Conservation (phyloP, 129 eudicot genomes). For the Arctium minus region DNA sequence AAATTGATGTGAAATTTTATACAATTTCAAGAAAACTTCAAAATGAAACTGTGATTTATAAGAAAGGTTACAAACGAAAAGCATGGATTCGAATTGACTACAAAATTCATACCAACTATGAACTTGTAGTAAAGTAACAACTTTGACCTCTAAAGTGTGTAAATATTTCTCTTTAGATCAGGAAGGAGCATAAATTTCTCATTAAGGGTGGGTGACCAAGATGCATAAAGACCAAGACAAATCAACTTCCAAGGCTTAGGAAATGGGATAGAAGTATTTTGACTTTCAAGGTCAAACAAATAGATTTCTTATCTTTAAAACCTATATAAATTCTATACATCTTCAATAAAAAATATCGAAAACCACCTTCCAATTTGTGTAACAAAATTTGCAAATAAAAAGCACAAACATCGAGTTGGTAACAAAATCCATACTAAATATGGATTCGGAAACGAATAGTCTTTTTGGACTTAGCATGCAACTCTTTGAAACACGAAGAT, state of each 20-base stretch:
- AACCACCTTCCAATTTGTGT: not conserved
- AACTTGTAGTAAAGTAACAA: not conserved
- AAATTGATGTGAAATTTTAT: not conserved
- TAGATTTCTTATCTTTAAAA: not conserved
- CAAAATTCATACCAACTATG: not conserved
- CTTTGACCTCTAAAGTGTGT: not conserved
- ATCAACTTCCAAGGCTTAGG: too few species aligned
- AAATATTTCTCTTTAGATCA: not conserved
- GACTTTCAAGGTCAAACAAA: not conserved
- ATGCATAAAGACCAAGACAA: too few species aligned
- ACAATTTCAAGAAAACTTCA: not conserved
- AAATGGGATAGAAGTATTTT: not conserved
- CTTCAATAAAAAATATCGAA: not conserved
- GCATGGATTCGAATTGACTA: not conserved
- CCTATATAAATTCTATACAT: not conserved
- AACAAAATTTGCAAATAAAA: not conserved
- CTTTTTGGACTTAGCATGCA: conserved; percentile 1
- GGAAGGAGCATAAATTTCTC: not conserved
- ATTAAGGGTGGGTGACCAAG: too few species aligned
- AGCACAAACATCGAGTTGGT: not conserved
- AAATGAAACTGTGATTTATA: not conserved
- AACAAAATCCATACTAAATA: not conserved
- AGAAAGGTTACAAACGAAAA: not conserved
- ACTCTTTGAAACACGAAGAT: not conserved
- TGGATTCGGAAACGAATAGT: not conserved